Conservation (phyloP, 306 rosid genomes). For the Lupinus albus region DNA sequence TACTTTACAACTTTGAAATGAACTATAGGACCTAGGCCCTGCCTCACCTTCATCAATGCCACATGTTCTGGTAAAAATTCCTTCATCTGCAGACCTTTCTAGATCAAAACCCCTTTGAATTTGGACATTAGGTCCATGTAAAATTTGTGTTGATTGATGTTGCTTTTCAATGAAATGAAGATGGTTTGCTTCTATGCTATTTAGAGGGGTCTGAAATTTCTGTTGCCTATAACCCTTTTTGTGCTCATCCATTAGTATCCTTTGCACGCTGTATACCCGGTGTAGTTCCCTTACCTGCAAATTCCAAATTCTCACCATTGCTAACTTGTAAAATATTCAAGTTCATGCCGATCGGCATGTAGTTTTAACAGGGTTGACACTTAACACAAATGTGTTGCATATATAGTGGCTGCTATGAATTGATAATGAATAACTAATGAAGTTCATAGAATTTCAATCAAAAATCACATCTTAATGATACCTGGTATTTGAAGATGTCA, state of each 20-base stretch:
- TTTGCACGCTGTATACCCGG: slow-evolving; percentile 75
- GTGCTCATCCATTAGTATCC: slow-evolving; percentile 70
- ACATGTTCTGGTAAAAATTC: slow-evolving; percentile 46
- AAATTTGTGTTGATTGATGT: slow-evolving; percentile 38
- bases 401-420: no score
- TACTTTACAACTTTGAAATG: slow-evolving; percentile 44
- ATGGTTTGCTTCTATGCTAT: slow-evolving; percentile 42
- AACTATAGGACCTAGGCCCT: slow-evolving; percentile 50
- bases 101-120: slow-evolving; percentile 68
- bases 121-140: slow-evolving; percentile 41
- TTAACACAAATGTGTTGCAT: slow-evolving; percentile 9
- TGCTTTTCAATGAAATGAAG: slow-evolving; percentile 46
- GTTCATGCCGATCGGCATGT: slow-evolving; percentile 3
- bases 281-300: slow-evolving; percentile 87
- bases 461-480: slow-evolving; percentile 42
- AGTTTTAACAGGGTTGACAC: slow-evolving; percentile 3
- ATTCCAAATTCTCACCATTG: slow-evolving; percentile 28
- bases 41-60: slow-evolving; percentile 55
- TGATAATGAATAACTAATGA: background rate
- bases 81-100: slow-evolving; percentile 70
- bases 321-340: slow-evolving; percentile 24
- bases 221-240: slow-evolving; percentile 52
- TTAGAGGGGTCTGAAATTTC: slow-evolving; percentile 44
- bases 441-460: slow-evolving; percentile 15
- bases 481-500: slow-evolving; percentile 80